These are phyloP conservation scores for Paracamarosporium sp. DNA, from an alignment of 2,329 filamentous ascomycete species.

Conservation along the genomic window DNA sequence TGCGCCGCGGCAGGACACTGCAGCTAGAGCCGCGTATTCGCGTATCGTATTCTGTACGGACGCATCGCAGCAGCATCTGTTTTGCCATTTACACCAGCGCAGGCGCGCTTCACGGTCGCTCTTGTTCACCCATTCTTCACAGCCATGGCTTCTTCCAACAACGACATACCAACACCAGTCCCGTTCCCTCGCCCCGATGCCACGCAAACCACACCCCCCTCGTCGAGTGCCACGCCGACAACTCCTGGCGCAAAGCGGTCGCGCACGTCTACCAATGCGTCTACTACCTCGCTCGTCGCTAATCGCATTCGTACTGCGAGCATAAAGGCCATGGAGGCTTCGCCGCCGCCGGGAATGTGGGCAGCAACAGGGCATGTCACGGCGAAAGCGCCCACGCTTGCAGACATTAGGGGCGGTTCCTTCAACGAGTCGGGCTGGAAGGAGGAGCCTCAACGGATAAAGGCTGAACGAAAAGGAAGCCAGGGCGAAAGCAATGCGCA, in stretches of 20 bases:
- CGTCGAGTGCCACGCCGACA: constrained; percentile 17
- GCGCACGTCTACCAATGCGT: constrained; percentile 41
- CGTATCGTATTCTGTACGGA: not conserved
- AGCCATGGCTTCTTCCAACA: constrained; percentile 15
- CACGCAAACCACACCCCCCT: constrained; percentile 10
- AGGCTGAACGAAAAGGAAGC: constrained; percentile 32
- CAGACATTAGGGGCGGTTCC: constrained; percentile 50
- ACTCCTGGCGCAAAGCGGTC: constrained; percentile 25
- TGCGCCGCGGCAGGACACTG: constrained; percentile 8
- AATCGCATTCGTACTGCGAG: constrained; percentile 43
- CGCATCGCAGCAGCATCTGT: not conserved
- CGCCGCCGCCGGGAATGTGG: constrained; percentile 51
- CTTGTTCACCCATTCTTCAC: not conserved
- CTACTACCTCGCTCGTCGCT: constrained; percentile 30
- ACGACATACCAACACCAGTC: constrained; percentile 30
- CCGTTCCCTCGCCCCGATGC: constrained; percentile 34
- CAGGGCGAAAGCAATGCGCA: constrained; percentile 24
- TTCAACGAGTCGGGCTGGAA: constrained; percentile 44
- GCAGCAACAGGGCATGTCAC: constrained; percentile 52
- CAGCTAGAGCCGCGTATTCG: not conserved
- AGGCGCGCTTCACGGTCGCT: not conserved
- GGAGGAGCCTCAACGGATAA: constrained; percentile 33
- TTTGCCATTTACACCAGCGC: not conserved
- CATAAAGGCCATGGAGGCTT: constrained; percentile 46
- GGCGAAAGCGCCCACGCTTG: constrained; percentile 50